These are phyloP conservation scores for Mycena haematopus DNA, from an alignment of 768 basidiomycete species.

Conservation along the genomic window DNA sequence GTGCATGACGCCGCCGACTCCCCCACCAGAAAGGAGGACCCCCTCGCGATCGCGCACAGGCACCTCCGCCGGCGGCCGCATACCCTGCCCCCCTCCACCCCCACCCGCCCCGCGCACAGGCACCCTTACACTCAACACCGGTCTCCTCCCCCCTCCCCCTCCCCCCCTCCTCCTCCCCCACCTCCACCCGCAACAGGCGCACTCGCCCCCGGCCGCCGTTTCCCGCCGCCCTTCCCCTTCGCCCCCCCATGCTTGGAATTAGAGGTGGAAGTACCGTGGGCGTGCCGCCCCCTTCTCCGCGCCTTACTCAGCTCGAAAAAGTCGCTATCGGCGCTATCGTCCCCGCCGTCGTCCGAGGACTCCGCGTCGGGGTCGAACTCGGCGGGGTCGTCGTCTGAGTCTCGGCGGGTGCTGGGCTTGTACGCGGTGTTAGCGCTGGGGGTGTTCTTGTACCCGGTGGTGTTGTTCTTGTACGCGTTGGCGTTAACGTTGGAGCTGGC, in stretches of 20 bases:
- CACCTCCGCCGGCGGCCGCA: conserved; percentile 15
- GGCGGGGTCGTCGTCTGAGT: too few relatives aligned
- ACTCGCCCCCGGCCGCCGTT: neutral
- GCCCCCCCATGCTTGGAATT: neutral
- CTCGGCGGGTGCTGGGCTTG: too few relatives aligned
- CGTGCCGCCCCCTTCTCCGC: neutral
- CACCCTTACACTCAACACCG: conserved; percentile 26
- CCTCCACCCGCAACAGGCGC: conserved; percentile 8
- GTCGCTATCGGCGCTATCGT: conserved; percentile 25
- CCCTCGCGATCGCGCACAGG: neutral
- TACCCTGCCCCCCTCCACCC: conserved; percentile 6
- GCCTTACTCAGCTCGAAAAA: conserved; percentile 22
- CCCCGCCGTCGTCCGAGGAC: conserved; percentile 27
- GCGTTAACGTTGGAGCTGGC: too few relatives aligned
- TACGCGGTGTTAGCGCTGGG: too few relatives aligned
- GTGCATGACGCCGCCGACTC: too few relatives aligned
- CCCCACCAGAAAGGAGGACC: neutral
- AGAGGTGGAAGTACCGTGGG: neutral
- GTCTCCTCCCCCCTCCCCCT: conserved; percentile 10
- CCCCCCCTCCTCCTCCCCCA: too few relatives aligned
- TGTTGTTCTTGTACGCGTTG: too few relatives aligned
- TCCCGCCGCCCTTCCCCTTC: neutral
- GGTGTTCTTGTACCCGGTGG: too few relatives aligned
- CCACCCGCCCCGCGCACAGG: conserved; percentile 9
- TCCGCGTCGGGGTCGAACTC: neutral